These are phyloP conservation scores for Sodiomyces alkalinus DNA, from an alignment of 2,329 filamentous ascomycete genomes.

Conservation along the genomic window DNA sequence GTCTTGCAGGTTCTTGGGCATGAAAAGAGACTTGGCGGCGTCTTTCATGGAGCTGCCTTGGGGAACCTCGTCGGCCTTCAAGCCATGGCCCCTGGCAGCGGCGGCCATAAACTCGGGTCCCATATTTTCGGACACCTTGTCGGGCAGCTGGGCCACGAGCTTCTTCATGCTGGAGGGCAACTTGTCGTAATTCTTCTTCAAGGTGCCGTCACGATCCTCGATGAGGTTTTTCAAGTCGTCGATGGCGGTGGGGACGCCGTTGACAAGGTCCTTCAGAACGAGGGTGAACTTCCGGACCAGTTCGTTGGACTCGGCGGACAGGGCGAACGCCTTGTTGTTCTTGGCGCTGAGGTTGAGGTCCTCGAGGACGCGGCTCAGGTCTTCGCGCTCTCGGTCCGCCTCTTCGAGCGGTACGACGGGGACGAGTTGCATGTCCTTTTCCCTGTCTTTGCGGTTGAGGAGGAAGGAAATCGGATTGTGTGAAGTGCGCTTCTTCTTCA, in stretches of 20 bases:
- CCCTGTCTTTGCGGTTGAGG: slow-evolving; percentile 18
- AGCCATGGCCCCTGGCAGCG: slow-evolving; percentile 57
- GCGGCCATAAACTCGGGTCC: slow-evolving; percentile 73
- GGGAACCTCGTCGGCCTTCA: slow-evolving; percentile 35
- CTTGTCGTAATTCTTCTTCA: slow-evolving; percentile 45
- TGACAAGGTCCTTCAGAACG: slow-evolving; percentile 81
- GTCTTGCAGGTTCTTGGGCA: slow-evolving; percentile 59
- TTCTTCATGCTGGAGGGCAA: slow-evolving; percentile 73
- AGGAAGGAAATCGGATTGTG: slow-evolving; percentile 18
- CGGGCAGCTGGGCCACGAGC: slow-evolving; percentile 69
- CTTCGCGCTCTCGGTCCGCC: slow-evolving; percentile 43
- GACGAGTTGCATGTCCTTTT: slow-evolving; percentile 19
- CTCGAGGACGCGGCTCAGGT: slow-evolving; percentile 67
- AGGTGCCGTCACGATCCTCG: slow-evolving; percentile 44
- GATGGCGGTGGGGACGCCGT: slow-evolving; percentile 87
- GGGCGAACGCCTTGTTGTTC: slow-evolving; percentile 73
- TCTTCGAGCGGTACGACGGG: slow-evolving; percentile 18
- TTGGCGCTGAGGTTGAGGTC: slow-evolving; percentile 68
- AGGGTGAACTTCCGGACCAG: slow-evolving; percentile 74
- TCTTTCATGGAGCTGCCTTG: slow-evolving; percentile 30
- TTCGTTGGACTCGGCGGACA: slow-evolving; percentile 72
- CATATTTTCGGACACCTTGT: slow-evolving; percentile 61
- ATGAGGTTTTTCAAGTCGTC: slow-evolving; percentile 59
- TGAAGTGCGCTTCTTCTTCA: slow-evolving; percentile 11
- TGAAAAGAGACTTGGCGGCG: slow-evolving; percentile 50